These are phyloP conservation scores for Phytopythium oedochilum DNA, from an alignment of 352 stramenopile genomes.

Conservation along the genomic window DNA sequence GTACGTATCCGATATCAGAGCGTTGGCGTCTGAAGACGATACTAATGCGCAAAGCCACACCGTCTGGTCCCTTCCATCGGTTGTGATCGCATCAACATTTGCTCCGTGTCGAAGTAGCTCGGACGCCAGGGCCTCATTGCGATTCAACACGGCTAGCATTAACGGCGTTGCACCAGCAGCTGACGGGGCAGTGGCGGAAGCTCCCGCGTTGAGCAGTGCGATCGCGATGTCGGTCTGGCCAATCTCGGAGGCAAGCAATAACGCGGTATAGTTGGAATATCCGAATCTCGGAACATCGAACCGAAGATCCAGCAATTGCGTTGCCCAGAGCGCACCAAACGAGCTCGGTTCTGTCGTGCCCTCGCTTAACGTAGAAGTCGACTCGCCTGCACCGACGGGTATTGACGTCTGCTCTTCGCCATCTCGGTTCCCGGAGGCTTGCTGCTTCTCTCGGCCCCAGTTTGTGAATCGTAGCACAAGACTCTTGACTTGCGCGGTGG, in stretches of 20 bases:
- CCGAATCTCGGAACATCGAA: constrained; percentile 41
- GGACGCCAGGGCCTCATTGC: constrained; percentile 26
- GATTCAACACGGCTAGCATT: constrained; percentile 55
- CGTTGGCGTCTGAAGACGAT: constrained; percentile 19
- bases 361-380: constrained; percentile 9
- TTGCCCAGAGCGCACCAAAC: constrained; percentile 25
- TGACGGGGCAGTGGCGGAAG: constrained; percentile 22
- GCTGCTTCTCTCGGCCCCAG: constrained; percentile 17
- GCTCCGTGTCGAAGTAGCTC: constrained; percentile 27
- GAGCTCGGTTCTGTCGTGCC: not conserved
- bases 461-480: constrained; percentile 28
- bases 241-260: constrained; percentile 56
- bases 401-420: constrained; percentile 3
- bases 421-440: constrained; percentile 3
- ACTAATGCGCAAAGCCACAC: constrained; percentile 56
- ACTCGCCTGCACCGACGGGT: constrained; percentile 2
- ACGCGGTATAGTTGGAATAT: constrained; percentile 37
- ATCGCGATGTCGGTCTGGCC: constrained; percentile 19
- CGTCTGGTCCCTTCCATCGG: constrained; percentile 34
- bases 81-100: constrained; percentile 52
- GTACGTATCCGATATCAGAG: constrained; percentile 1
- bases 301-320: constrained; percentile 32
- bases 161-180: constrained; percentile 36
- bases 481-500: constrained; percentile 17
- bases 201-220: constrained; percentile 37